Evolutionary conservation across 2,329 filamentous ascomycete genomes (phyloP), one percentile per base, ranked within the genome.

Genomic region (Aspergillus piperis): DNA sequence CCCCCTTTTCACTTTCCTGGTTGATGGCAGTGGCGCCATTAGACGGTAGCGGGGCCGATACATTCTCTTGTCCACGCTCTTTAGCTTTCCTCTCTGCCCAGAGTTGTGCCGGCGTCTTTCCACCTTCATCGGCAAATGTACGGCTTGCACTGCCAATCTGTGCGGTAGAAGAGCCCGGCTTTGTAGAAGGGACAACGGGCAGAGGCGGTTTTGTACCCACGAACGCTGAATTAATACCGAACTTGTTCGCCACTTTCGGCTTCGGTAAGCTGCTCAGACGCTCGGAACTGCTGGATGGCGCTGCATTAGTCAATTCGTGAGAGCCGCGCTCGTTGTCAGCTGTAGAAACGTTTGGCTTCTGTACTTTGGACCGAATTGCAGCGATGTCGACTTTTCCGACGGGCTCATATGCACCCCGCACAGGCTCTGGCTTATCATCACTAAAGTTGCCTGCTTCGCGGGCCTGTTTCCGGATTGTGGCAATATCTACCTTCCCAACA

Each of bases 21-120:
- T 83, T 82, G 0, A 87, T 84, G 42, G 86, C 78, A n/a, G 84
- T 71, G 23, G 68, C 69, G 6, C 77, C 64, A 23, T 80, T 73
- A 55, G 78, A 19, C 8, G 21, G 61, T 50, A 75, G 71, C 47
- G 84, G 72, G 19, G 81, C 75, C 54, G 82, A 75, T 27, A 81
- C 78, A 53, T 83, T 79, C 54, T 74, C 80, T 76, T 75, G 66
- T 21, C 84, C 87, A 60, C 88, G 84, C 74, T 95, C 88, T 62
- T 88, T 88, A 39, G 91, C 94, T 81, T 98, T 98, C 81, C 93
- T 96, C 81, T 99, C 95, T 0, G 94, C 94, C 95, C 95, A 99
- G 38, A 96, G 80, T 76, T 99, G 95, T 30, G 95, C 93, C 6
- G 95, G 95, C 5, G 95, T 98, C 82, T 98, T 99, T 63, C 95